A percentile compares a stretch with the other conserved stretches of the same genome.
phyloP scores from a whole-genome alignment of 805 yeast species.

The Ogataea minuta region DNA sequence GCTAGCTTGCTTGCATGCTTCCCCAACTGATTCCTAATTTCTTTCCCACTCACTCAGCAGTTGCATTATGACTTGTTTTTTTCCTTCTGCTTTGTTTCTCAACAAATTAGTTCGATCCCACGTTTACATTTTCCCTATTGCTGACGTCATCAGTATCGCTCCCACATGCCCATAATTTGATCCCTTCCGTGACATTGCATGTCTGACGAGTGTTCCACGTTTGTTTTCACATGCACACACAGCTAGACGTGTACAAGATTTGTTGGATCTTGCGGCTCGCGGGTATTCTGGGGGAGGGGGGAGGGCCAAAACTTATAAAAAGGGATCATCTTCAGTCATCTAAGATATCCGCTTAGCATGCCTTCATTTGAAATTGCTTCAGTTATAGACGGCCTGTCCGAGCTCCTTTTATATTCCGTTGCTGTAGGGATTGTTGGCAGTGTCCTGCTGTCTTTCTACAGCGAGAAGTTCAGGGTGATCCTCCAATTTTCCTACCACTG shows the following conservation, averaged over 20 bases:
- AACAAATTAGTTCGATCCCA: constrained; percentile 4
- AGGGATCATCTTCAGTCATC: background rate
- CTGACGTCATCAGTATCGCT: background rate
- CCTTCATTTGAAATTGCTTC: constrained; percentile 1
- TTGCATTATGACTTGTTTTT: too few relatives aligned
- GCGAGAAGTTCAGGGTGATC: constrained; percentile 11
- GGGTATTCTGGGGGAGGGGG: too few relatives aligned
- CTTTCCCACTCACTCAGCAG: too few relatives aligned
- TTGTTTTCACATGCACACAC: constrained; percentile 1
- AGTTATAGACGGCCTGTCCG: constrained; percentile 1
- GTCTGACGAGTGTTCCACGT: background rate
- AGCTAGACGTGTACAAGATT: background rate
- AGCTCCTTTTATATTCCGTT: constrained; percentile 2
- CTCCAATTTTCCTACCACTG: constrained; percentile 46
- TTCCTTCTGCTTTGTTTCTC: background rate
- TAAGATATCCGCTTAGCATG: background rate
- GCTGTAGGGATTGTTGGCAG: constrained; percentile 2
- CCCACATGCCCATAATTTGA: constrained; percentile 3
- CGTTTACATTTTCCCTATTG: constrained; percentile 4
- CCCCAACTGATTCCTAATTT: too few relatives aligned
- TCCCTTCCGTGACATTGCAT: background rate
- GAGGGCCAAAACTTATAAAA: constrained; percentile 1
- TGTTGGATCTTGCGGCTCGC: constrained; percentile 2
- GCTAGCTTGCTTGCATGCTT: too few relatives aligned
- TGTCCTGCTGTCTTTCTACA: constrained; percentile 5